These are phyloP conservation scores for Podila verticillata DNA, from an alignment of 192 early-diverging fungal species.

Conservation along the genomic window DNA sequence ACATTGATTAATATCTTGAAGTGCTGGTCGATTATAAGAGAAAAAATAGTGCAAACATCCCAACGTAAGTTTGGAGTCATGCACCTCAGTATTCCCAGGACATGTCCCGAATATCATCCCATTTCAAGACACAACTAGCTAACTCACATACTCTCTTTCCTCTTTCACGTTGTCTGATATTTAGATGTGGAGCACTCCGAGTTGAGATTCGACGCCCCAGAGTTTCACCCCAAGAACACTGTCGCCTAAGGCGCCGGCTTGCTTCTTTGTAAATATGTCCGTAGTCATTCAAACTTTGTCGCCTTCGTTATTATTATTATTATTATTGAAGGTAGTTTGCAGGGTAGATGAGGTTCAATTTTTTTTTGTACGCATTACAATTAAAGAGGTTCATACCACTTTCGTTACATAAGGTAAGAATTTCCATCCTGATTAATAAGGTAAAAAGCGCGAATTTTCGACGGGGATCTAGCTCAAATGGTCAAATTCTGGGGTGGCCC, in stretches of 20 bases:
- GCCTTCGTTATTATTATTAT: too few relatives aligned
- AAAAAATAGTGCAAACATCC: neutral
- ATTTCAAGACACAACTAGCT: neutral
- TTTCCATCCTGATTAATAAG: too few relatives aligned
- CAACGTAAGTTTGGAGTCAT: conserved; percentile 1
- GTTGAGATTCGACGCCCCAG: conserved; percentile 42
- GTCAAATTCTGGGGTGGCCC: too few relatives aligned
- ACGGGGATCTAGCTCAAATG: too few relatives aligned
- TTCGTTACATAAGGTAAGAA: too few relatives aligned
- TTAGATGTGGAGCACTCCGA: conserved; percentile 45
- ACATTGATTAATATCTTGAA: neutral
- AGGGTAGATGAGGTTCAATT: too few relatives aligned
- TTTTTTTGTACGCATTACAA: too few relatives aligned
- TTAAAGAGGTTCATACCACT: too few relatives aligned
- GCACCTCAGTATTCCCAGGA: neutral
- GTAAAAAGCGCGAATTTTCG: too few relatives aligned
- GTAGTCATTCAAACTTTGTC: too few relatives aligned
- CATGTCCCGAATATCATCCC: neutral
- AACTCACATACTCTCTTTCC: neutral
- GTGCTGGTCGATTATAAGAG: neutral
- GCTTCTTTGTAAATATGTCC: too few relatives aligned
- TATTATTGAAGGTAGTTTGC: too few relatives aligned
- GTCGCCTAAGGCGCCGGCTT: conserved; percentile 11
- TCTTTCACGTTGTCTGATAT: neutral
- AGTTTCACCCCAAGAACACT: conserved; percentile 35